phyloP scores from a whole-genome alignment of 768 basidiomycete species.

The Russula brevipes region DNA sequence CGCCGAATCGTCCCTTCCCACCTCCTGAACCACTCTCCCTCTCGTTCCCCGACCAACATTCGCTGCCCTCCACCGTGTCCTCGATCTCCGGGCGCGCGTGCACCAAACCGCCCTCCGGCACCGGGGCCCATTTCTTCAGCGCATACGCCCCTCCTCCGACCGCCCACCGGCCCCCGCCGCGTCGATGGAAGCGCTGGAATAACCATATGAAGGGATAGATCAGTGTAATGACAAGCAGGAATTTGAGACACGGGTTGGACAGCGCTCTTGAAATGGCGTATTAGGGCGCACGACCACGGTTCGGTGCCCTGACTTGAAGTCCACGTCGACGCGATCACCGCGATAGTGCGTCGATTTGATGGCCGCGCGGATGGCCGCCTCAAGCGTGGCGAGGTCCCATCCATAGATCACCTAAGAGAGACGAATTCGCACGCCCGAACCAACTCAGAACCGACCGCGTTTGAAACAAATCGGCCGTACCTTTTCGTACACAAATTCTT shows the following conservation, averaged over 20 bases:
- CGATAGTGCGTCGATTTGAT: slow-evolving; percentile 39
- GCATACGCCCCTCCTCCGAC: slow-evolving; percentile 74
- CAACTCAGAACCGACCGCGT: not conserved
- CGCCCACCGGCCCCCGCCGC: slow-evolving; percentile 70
- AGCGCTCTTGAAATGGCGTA: slow-evolving; percentile 62
- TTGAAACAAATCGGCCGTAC: slow-evolving; percentile 31
- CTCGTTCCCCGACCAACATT: slow-evolving; percentile 52
- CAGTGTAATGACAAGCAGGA: slow-evolving; percentile 60
- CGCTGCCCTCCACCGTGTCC: slow-evolving; percentile 34
- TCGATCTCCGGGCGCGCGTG: slow-evolving; percentile 5
- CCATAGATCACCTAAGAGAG: slow-evolving; percentile 47
- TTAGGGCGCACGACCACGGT: slow-evolving; percentile 63
- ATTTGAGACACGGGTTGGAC: slow-evolving; percentile 65
- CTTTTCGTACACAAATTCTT: slow-evolving; percentile 75
- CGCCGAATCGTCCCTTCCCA: slow-evolving; percentile 69
- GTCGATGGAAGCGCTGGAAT: slow-evolving; percentile 59
- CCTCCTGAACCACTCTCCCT: slow-evolving; percentile 72
- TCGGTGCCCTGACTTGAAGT: slow-evolving; percentile 43
- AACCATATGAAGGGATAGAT: slow-evolving; percentile 82
- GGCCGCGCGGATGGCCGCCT: slow-evolving; percentile 35
- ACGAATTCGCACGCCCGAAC: slow-evolving; percentile 11
- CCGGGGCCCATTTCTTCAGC: slow-evolving; percentile 43
- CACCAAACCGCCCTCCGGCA: not conserved
- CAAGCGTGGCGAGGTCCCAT: slow-evolving; percentile 46
- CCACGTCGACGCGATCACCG: slow-evolving; percentile 43